Conservation (phyloP, 352 stramenopile genomes). For the Globisporangium heterothallicum region DNA sequence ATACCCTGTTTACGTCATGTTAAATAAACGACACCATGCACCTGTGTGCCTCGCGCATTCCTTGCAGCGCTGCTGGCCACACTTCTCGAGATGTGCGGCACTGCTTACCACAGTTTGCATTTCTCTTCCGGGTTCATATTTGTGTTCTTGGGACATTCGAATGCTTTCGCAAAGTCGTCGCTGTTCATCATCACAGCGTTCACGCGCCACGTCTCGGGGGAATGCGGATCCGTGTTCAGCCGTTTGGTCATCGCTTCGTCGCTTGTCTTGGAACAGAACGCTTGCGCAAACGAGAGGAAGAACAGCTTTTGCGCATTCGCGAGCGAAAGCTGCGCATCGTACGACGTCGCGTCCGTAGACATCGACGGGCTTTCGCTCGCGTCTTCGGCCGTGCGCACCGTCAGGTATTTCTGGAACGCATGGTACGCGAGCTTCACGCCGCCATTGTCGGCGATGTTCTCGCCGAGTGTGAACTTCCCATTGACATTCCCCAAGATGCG, state of each 20-base stretch:
- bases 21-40: too few relatives aligned
- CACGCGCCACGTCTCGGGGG: conserved; percentile 65
- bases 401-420: conserved; percentile 44
- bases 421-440: conserved; percentile 67
- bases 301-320: conserved; percentile 49
- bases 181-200: conserved; percentile 80
- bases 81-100: too few relatives aligned
- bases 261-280: conserved; percentile 58
- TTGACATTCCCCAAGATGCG: conserved; percentile 64
- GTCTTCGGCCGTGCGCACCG: conserved; percentile 14
- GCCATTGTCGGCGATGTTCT: conserved; percentile 85
- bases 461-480: conserved; percentile 68
- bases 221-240: conserved; percentile 56
- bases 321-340: conserved; percentile 3
- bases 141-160: conserved; percentile 42
- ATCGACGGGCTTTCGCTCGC: conserved; percentile 2
- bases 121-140: conserved; percentile 67
- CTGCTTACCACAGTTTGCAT: conserved; percentile 81
- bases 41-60: too few relatives aligned
- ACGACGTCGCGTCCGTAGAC: too few relatives aligned
- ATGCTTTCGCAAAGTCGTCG: conserved; percentile 54
- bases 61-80: too few relatives aligned
- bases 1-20: too few relatives aligned
- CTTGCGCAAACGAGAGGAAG: conserved; percentile 75
- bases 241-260: conserved; percentile 49